phyloP scores from a whole-genome alignment of 2,329 filamentous ascomycete species.

The Lasiodiplodia hormozganensis region DNA sequence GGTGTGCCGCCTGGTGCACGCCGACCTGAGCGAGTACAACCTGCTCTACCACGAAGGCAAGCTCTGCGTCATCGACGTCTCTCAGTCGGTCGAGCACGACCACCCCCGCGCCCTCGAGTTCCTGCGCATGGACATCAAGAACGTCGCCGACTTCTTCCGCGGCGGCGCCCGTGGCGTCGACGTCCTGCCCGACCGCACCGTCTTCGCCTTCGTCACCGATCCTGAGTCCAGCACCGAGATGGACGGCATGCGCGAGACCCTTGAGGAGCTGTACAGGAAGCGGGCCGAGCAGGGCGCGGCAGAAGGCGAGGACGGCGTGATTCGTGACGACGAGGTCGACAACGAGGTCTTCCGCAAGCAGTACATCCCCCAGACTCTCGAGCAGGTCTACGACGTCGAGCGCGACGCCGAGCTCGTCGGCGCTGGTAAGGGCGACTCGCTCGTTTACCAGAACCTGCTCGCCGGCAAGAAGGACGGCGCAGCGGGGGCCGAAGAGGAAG shows the following conservation, averaged over 20 bases:
- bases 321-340: conserved; percentile 71
- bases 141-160: conserved; percentile 90
- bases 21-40: conserved; percentile 98
- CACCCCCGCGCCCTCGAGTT: conserved; percentile 94
- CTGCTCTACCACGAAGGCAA: conserved; percentile 83
- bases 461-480: conserved; percentile 61
- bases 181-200: conserved; percentile 75
- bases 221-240: conserved; percentile 66
- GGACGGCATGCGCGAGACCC: conserved; percentile 64
- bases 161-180: conserved; percentile 75
- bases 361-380: conserved; percentile 93
- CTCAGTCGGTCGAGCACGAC: conserved; percentile 95
- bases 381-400: conserved; percentile 96
- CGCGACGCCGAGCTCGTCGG: conserved; percentile 82
- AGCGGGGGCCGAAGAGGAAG: conserved; percentile 55
- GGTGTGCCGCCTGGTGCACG: conserved; percentile 88
- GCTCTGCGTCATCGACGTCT: conserved; percentile 96
- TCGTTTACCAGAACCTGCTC: conserved; percentile 85
- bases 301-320: conserved; percentile 49
- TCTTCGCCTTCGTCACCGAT: conserved; percentile 83
- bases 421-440: conserved; percentile 74
- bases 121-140: conserved; percentile 97
- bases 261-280: conserved; percentile 72
- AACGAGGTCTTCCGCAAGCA: conserved; percentile 94
- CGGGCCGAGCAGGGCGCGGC: conserved; percentile 57